Percentiles rank a stretch among this genome's conserved stretches.
Evolutionary conservation across 768 basidiomycete genomes (phyloP).

Genomic region (Serendipita indica): DNA sequence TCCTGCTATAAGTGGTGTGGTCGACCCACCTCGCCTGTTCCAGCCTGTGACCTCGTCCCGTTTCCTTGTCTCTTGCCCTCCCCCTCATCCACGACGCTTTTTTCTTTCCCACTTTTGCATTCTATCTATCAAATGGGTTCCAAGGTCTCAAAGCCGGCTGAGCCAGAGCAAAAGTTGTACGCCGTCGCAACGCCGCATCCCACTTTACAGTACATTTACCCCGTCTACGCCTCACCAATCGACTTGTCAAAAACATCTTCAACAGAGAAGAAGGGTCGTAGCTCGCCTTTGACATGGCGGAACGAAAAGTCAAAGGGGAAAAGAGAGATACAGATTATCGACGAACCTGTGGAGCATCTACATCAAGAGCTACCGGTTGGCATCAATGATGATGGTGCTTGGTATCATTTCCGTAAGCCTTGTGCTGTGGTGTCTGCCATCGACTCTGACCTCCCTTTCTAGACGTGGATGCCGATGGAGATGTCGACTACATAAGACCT

Average conservation of each 20-base stretch:
- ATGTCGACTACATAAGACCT: conserved; percentile 3
- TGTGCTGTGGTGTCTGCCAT: background rate
- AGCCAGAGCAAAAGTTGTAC: conserved; percentile 3
- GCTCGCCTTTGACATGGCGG: background rate
- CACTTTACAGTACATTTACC: conserved; percentile 2
- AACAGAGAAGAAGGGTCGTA: conserved; percentile 4
- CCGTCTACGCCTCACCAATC: conserved; percentile 1
- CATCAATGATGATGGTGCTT: background rate
- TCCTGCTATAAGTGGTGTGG: no score
- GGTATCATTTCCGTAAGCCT: conserved; percentile 8
- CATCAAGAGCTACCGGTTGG: background rate
- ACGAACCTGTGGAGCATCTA: background rate
- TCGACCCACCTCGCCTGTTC: background rate
- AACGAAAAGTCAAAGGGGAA: background rate
- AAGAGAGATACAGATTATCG: background rate
- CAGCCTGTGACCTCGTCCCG: background rate
- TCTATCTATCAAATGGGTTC: background rate
- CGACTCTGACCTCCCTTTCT: background rate
- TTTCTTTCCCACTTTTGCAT: background rate
- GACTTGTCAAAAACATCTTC: background rate
- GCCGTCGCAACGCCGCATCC: conserved; percentile 1
- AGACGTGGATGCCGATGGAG: conserved; percentile 4
- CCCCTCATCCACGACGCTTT: background rate
- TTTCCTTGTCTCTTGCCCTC: background rate
- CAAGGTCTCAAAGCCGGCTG: background rate